Conservation (phyloP, 495 filamentous ascomycete genomes). For the Annulohypoxylon nitens region DNA sequence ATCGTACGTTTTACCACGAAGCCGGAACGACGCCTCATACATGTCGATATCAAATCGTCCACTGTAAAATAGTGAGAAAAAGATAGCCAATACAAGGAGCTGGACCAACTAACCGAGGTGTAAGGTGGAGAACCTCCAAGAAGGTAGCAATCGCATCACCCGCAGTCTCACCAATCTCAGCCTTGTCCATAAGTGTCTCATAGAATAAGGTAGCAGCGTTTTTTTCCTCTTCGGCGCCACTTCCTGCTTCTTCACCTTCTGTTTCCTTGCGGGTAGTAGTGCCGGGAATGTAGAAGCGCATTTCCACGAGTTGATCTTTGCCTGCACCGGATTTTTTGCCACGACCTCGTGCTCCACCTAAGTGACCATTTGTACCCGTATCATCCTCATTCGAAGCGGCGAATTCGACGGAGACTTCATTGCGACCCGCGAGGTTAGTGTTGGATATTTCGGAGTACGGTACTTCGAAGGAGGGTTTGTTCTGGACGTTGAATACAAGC, state of each 20-base stretch:
- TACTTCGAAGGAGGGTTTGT: constrained; percentile 96
- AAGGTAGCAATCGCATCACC: constrained; percentile 98
- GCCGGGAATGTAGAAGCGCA: constrained; percentile 98
- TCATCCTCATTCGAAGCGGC: constrained; percentile 75
- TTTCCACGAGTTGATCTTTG: constrained; percentile 94
- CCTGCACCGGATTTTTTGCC: constrained; percentile 91
- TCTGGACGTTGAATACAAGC: constrained; percentile 95
- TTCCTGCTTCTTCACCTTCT: constrained; percentile 76
- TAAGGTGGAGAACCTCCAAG: constrained; percentile 96
- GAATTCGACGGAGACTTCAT: constrained; percentile 97
- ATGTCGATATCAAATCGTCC: constrained; percentile 99
- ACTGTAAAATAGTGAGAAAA: constrained; percentile 67
- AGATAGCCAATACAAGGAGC: background rate
- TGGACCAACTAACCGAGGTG: constrained; percentile 77
- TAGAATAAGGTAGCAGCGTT: constrained; percentile 97
- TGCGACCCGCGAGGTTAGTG: constrained; percentile 96
- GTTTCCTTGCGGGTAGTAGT: constrained; percentile 88
- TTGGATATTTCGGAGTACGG: constrained; percentile 98
- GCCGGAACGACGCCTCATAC: constrained; percentile 97
- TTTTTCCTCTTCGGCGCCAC: constrained; percentile 83
- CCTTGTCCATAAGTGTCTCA: constrained; percentile 97
- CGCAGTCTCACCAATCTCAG: constrained; percentile 98
- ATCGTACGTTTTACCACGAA: constrained; percentile 99
- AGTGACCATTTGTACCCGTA: constrained; percentile 77
- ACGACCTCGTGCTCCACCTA: constrained; percentile 81